Percentiles rank a stretch among this genome's conserved stretches.
Conservation (phyloP, 345 rosid genomes). For the Eucalyptus albens region DNA sequence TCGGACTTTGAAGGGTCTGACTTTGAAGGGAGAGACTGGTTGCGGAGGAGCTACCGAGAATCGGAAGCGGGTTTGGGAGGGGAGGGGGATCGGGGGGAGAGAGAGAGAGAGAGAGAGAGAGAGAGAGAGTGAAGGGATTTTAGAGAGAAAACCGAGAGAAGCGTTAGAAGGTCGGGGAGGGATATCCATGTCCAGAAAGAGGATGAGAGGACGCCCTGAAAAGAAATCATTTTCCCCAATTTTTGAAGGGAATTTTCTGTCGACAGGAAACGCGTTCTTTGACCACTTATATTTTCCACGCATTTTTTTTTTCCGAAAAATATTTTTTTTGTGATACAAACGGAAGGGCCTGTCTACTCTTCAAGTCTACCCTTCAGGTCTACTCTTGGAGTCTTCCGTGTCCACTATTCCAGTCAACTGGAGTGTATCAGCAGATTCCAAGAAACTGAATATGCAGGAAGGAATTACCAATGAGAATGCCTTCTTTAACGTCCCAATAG, state of each 20-base stretch:
- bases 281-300: background rate
- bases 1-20: no score
- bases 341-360: background rate
- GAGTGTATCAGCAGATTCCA: background rate
- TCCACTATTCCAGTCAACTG: background rate
- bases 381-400: background rate
- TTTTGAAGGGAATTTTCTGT: background rate
- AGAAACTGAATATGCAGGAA: background rate
- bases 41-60: background rate
- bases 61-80: background rate
- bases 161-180: background rate
- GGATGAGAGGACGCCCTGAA: background rate
- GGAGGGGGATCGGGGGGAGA: background rate
- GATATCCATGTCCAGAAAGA: background rate
- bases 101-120: background rate
- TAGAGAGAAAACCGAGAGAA: background rate
- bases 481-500: background rate
- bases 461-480: fast-evolving
- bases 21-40: background rate
- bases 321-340: no score
- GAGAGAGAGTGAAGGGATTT: background rate
- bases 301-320: no score
- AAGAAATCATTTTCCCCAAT: background rate
- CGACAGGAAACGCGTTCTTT: background rate
- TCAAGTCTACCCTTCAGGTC: background rate